Base-by-base conservation (phyloP, 257 asterid species). In the Penstemon newberryi region DNA sequence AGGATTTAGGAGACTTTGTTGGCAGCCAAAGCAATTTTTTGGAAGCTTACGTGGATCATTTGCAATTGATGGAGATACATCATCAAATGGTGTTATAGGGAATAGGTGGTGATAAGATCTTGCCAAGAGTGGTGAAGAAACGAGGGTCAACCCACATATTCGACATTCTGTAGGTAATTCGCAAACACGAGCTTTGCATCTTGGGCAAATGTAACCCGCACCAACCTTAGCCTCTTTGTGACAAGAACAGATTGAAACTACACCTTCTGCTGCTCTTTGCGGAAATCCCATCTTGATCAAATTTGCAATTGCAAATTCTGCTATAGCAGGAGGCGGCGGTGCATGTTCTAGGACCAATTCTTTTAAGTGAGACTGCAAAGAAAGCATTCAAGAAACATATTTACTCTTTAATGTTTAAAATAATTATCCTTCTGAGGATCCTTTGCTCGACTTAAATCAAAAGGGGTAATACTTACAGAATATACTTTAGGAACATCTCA, bases 311-410 rank as follows among this genome's bases (percentile, higher is more conserved):
- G 99, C 96, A 65, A 91, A 91, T 79, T 94, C 97, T 12, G 96
- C 99, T 77, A 94, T 91, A n/a, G 97, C 96, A 7, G 97, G 97
- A 59, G 99, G 96, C 11, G 99, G 99, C 2, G 96, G 97, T 4
- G 97, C 99, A 68, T 89, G 92, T 75, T 94, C 99, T 65, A 94
- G 74, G 44, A 91, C 84, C 74, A 91, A 70, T 73, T 94, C 99
- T 83, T 84, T 89, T 64, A 94, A 80, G 82, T 91, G 97, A 69
- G 74, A 36, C 99, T 93, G 84, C 65, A 63, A 78, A 49, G 65
- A 67, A 75, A 65, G 62, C 57, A 56, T 39, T 58, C 67, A 70
- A 25, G 68, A 52, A 63, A 58, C 33, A 50, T 25, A 18, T 56
- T 40, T 43, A 56, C 39, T 33, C 8, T 41, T 60, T 11, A 63